phyloP scores from a whole-genome alignment of 192 early-diverging fungal genomes.

The Coemansia sp. region DNA sequence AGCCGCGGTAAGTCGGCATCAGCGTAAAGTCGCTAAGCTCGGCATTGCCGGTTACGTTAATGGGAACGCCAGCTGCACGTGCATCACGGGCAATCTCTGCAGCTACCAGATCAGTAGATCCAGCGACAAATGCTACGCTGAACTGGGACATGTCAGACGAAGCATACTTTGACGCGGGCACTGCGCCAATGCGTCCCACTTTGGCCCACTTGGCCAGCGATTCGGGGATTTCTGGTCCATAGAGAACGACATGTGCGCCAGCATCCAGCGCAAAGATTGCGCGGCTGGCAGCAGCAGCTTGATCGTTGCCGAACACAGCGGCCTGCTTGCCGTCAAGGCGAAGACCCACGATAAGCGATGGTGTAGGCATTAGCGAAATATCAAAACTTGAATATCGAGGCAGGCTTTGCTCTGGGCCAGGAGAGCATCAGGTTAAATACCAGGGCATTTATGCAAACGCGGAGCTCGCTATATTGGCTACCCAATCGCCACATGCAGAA shows the following conservation, averaged over 20 bases:
- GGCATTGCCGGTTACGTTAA: constrained; percentile 73
- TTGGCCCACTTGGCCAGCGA: constrained; percentile 46
- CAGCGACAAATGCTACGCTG: constrained; percentile 43
- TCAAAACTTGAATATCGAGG: background rate
- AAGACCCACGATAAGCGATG: constrained; percentile 49
- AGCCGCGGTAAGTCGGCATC: constrained; percentile 69
- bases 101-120: constrained; percentile 36
- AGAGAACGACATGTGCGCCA: constrained; percentile 62
- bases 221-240: constrained; percentile 26
- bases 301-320: constrained; percentile 65
- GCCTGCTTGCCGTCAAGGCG: constrained; percentile 36
- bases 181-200: constrained; percentile 19
- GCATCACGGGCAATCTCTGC: constrained; percentile 35
- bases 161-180: constrained; percentile 9
- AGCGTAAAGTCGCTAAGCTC: constrained; percentile 82
- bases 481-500: constrained; percentile 23
- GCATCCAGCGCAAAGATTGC: constrained; percentile 70
- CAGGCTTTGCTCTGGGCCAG: too few relatives aligned
- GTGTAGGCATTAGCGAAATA: constrained; percentile 2
- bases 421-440: too few relatives aligned
- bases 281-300: constrained; percentile 62
- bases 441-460: constrained; percentile 12
- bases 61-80: constrained; percentile 61
- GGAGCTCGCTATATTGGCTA: constrained; percentile 9
- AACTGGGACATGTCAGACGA: constrained; percentile 24